phyloP scores from a whole-genome alignment of 208 protist genomes.

The Spironucleus salmonicida region DNA sequence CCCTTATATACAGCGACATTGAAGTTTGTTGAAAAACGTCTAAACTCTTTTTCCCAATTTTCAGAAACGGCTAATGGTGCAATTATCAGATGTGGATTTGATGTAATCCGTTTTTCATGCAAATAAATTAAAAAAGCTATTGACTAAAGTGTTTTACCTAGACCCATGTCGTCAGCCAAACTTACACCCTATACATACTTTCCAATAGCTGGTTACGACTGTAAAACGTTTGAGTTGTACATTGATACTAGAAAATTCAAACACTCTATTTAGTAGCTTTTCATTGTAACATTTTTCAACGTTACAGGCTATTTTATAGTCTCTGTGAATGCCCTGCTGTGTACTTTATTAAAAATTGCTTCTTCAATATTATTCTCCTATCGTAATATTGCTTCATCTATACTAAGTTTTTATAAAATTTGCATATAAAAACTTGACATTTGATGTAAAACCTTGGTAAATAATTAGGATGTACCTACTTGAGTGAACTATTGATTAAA shows the following conservation, averaged over 20 bases:
- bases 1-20: slow-evolving; percentile 18
- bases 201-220: not conserved
- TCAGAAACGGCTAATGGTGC: slow-evolving; percentile 16
- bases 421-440: too few relatives aligned
- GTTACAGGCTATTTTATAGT: not conserved
- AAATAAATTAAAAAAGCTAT: slow-evolving; percentile 4
- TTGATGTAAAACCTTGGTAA: too few relatives aligned
- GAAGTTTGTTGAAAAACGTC: not conserved
- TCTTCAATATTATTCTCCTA: not conserved
- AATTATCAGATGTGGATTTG: not conserved
- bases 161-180: slow-evolving; percentile 23
- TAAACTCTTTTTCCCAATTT: slow-evolving; percentile 1
- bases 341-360: not conserved
- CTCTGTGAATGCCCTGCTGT: not conserved
- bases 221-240: not conserved
- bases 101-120: not conserved
- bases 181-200: not conserved
- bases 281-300: not conserved
- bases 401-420: too few relatives aligned
- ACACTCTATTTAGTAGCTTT: not conserved
- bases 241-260: not conserved
- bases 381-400: too few relatives aligned
- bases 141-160: slow-evolving; percentile 6
- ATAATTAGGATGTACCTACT: too few relatives aligned
- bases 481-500: too few relatives aligned